These are phyloP conservation scores for Epichloe sibirici DNA, from an alignment of 2,329 filamentous ascomycete species.

Conservation along the genomic window DNA sequence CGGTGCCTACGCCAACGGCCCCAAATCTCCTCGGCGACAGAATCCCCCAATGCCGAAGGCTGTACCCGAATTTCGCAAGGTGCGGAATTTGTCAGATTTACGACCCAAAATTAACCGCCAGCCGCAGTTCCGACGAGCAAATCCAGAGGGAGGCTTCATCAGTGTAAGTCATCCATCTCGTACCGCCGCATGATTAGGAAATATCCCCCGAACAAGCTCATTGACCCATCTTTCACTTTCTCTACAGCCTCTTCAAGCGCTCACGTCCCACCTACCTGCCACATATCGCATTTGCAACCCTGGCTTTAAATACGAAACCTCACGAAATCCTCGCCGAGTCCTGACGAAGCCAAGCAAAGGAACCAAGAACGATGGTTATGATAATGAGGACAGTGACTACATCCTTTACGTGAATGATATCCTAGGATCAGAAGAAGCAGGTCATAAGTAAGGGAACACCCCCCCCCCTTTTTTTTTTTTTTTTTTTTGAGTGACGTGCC, in stretches of 20 bases:
- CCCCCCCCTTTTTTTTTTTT: no score
- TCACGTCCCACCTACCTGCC: slow-evolving; percentile 83
- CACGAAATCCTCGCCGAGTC: slow-evolving; percentile 86
- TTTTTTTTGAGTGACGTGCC: neutral
- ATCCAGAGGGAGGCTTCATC: slow-evolving; percentile 91
- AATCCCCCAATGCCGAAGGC: slow-evolving; percentile 41
- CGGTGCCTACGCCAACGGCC: slow-evolving; percentile 44
- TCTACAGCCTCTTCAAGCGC: slow-evolving; percentile 80
- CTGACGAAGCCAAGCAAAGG: slow-evolving; percentile 98
- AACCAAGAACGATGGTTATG: slow-evolving; percentile 95
- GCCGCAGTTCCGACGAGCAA: slow-evolving; percentile 82
- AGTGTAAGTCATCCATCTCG: slow-evolving; percentile 51
- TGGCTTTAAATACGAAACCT: slow-evolving; percentile 96
- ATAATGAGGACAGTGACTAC: slow-evolving; percentile 98
- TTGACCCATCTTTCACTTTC: neutral
- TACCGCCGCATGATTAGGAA: neutral
- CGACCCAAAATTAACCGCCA: slow-evolving; percentile 75
- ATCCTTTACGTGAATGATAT: slow-evolving; percentile 99
- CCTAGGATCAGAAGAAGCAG: slow-evolving; percentile 90
- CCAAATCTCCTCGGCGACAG: slow-evolving; percentile 45
- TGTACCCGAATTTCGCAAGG: slow-evolving; percentile 78
- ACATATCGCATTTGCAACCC: slow-evolving; percentile 99
- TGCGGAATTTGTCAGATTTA: slow-evolving; percentile 61
- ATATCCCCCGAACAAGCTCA: neutral
- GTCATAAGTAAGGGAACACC: slow-evolving; percentile 68